Base-by-base conservation (phyloP, 352 stramenopile species). In the Globisporangium cederbergense region DNA sequence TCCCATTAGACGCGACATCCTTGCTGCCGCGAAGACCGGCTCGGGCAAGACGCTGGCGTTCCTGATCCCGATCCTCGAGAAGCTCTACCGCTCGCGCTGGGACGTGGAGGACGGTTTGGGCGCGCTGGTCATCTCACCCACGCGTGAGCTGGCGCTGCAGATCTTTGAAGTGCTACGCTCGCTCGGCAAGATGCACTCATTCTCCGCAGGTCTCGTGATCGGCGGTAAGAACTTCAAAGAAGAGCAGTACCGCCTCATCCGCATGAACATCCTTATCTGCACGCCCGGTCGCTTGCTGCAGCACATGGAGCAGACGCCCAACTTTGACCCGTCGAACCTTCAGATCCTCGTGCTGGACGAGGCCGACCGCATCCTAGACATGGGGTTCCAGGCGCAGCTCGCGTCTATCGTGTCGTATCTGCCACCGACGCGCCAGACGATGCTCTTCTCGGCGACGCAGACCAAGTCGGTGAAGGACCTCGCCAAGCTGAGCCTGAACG, bases 351-450 rank as follows among this genome's bases (percentile, higher is more conserved):
- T 99, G 25, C 96, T 99, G 64, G 98, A 99, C 72, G 98, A 99
- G 77, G 98, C 98, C 4, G 98, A 99, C 78, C 84, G 98, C 28
- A 99, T 99, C 62, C 71, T 99, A 34, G 96, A 99, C 77, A 92
- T 99, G 74, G 98, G 98, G 6, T 99, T 99, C 78, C 96, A 99
- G 65, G 94, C 98, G 67, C 97, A 99, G 76, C 89, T 99, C 67
- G 82, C 93, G 28, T 78, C 88, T 22, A 99, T 99, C 71, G 87
- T 99, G 47, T 96, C 96, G 66, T 88, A 98, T 61, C 79, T 99
- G 51, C 98, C 97, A 22, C 57, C 76, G 25, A 77, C 84, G 47
- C 78, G 96, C n/a, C 97, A 99, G 78, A 99, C 95, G 18, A 92
- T 99, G 76, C 78, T 99, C 3, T 99, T 99, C 72, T 98, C 89